Percentiles rank a stretch among this genome's conserved stretches.
phyloP scores from a whole-genome alignment of 176 grass and related monocot genomes.

The Raddia distichophylla region DNA sequence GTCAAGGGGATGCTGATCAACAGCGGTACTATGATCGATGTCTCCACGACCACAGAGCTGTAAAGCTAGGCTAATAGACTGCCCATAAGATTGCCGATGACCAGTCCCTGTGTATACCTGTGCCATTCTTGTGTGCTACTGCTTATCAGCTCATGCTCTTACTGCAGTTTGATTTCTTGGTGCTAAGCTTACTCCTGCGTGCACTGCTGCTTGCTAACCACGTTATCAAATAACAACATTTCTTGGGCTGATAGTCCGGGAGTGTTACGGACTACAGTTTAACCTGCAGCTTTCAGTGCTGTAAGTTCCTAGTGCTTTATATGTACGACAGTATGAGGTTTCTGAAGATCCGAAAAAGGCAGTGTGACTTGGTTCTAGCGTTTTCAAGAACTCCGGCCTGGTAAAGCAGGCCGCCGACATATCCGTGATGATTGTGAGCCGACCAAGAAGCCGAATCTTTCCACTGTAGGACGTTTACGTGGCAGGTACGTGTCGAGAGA shows the following conservation, averaged over 20 bases:
- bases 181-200: not conserved
- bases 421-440: conserved; percentile 29
- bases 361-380: conserved; percentile 23
- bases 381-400: conserved; percentile 39
- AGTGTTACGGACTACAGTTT: not conserved
- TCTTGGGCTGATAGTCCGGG: not conserved
- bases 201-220: conserved; percentile 32
- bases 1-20: conserved; percentile 50
- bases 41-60: conserved; percentile 56
- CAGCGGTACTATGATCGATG: conserved; percentile 52
- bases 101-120: conserved; percentile 37
- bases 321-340: not conserved
- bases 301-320: not conserved
- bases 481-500: conserved; percentile 15
- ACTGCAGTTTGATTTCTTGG: conserved; percentile 17
- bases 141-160: not conserved
- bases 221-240: conserved; percentile 8
- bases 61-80: conserved; percentile 9
- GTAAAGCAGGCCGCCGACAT: conserved; percentile 29
- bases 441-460: conserved; percentile 28
- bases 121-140: not conserved
- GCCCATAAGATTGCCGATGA: not conserved
- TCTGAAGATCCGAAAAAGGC: not conserved
- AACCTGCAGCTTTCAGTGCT: not conserved
- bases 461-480: conserved; percentile 31